A percentile compares a stretch with the other conserved stretches of the same genome.
phyloP scores from a whole-genome alignment of 1,139 yeast genomes.

The Saccharomycopsis hybrid region DNA sequence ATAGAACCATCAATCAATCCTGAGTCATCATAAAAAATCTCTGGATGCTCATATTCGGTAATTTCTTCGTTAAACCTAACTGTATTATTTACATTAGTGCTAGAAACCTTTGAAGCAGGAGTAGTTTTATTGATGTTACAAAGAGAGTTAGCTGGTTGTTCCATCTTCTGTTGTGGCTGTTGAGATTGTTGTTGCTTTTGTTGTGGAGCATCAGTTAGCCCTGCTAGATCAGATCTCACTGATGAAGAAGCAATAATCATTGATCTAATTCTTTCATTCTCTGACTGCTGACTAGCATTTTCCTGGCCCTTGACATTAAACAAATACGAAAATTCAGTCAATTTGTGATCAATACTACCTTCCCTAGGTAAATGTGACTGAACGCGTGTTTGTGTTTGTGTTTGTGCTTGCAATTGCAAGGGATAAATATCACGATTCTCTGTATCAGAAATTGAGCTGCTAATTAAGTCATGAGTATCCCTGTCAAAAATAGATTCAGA shows the following conservation, averaged over 20 bases:
- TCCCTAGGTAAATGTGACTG: neutral
- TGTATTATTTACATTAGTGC: too few relatives aligned
- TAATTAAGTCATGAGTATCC: neutral
- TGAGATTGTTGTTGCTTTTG: too few relatives aligned
- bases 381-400: too few relatives aligned
- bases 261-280: too few relatives aligned
- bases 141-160: too few relatives aligned
- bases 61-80: constrained; percentile 20
- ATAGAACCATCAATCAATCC: neutral
- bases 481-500: constrained; percentile 11
- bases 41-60: constrained; percentile 16
- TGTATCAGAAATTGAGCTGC: constrained; percentile 3
- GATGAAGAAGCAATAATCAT: constrained; percentile 13
- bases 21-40: constrained; percentile 4
- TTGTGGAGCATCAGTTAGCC: too few relatives aligned
- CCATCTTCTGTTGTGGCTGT: too few relatives aligned
- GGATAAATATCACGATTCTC: neutral
- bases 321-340: constrained; percentile 17
- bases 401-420: too few relatives aligned
- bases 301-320: constrained; percentile 8
- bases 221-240: constrained; percentile 11
- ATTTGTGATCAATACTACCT: constrained; percentile 6
- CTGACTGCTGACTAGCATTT: neutral
- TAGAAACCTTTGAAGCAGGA: too few relatives aligned
- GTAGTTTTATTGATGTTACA: constrained; percentile 8